Base-by-base conservation (phyloP, 257 asterid genomes). In the Sherardia arvensis region DNA sequence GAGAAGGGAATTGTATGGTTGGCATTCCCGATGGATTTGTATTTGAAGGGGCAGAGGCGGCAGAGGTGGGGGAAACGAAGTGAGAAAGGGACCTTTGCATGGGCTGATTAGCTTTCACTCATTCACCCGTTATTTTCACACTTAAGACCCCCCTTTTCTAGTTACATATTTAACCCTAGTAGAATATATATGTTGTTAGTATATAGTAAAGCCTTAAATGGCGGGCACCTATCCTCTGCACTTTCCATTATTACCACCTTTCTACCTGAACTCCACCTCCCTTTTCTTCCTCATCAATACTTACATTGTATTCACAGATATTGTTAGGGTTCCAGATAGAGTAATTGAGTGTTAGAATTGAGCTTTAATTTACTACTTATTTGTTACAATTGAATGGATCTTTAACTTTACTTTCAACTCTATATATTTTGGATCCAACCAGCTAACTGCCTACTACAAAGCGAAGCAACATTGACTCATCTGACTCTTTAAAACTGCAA, bases 101-200 rank as follows among this genome's bases (percentile, higher is more conserved):
- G 95, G 82, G 72, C 59, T 64, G 74, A 83, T 83, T 90, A 76
- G 80, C 89, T 82, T 83, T 90, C 81, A 74, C 85, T 76, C 95
- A 82, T 90, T 84, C 94, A 90, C 48, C 90, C 78, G 96, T 91
- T 51, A 82, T 87, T 91, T 83, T 91, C 97, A 84, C 62, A 85
- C 58, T 87, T 87, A 87, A 67, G 74, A 77, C 72, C 67, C 10
- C 30, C 64, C 70, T 61, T 60, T 66, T 55, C 67, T 23, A 65
- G 66, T 66, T 75, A 64, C 55, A 77, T 75, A 32, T 1, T 58
- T 36, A 18, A 29, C 21, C 20, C 64, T 67, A 60, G 71, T 33
- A 33, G 7, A 33, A 33, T 33, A 33, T 33, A 33, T 32, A 6
- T 36, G 45, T 36, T 36, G 45, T 36, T 36, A 38, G n/a, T n/a